phyloP scores from a whole-genome alignment of 768 basidiomycete genomes.

The Lactarius tabidus region DNA sequence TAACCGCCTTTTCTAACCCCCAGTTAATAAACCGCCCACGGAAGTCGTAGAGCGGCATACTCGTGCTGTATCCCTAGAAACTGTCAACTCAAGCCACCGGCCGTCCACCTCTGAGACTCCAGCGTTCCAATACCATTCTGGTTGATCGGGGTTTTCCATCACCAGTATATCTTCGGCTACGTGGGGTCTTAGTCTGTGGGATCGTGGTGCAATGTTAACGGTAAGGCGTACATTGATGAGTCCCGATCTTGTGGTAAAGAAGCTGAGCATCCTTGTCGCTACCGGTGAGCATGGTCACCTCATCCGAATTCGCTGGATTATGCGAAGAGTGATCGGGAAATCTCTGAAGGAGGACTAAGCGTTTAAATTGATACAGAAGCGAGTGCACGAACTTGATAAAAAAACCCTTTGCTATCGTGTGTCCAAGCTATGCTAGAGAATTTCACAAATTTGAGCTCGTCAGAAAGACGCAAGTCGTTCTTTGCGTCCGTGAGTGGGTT shows the following conservation, averaged over 20 bases:
- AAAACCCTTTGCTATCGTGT: conserved; percentile 76
- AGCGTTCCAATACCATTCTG: conserved; percentile 58
- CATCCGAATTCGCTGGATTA: conserved; percentile 44
- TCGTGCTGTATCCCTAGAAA: conserved; percentile 57
- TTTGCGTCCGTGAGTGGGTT: conserved; percentile 48
- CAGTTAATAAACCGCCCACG: neutral
- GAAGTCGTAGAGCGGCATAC: conserved; percentile 34
- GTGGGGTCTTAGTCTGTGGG: neutral
- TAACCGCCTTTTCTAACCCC: conserved; percentile 60
- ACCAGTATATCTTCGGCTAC: conserved; percentile 67
- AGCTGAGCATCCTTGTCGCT: conserved; percentile 68
- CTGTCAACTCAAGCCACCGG: conserved; percentile 54
- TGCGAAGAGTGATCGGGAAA: conserved; percentile 52
- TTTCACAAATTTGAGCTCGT: conserved; percentile 72
- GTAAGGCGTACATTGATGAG: conserved; percentile 53
- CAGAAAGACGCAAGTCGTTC: conserved; percentile 51
- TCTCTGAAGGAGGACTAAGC: conserved; percentile 37
- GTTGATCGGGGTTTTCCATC: conserved; percentile 58
- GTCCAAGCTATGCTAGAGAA: conserved; percentile 73
- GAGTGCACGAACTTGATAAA: conserved; percentile 57
- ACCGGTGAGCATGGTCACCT: conserved; percentile 53
- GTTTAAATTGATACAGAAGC: neutral
- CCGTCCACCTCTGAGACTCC: conserved; percentile 58
- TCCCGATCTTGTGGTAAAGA: conserved; percentile 72
- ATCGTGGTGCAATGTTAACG: neutral